Evolutionary conservation across 2,329 filamentous ascomycete genomes (phyloP).

Genomic region (Elsinoe perseae): DNA sequence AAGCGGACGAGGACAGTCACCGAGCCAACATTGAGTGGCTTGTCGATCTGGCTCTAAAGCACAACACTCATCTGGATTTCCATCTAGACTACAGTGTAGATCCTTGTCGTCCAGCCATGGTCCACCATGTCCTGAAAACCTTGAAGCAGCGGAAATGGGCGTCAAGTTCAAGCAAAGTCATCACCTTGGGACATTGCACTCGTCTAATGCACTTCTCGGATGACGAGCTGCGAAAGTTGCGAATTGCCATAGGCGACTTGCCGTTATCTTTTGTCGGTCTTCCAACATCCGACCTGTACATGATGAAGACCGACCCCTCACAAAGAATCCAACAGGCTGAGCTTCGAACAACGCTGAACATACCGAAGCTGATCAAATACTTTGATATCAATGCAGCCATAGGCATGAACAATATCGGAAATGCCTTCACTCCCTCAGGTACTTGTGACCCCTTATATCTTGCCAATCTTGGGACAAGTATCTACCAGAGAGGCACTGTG

Average conservation of each 20-base stretch:
- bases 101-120: slow-evolving; percentile 39
- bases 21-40: slow-evolving; percentile 57
- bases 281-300: slow-evolving; percentile 63
- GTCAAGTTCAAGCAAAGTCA: slow-evolving; percentile 38
- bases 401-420: slow-evolving; percentile 64
- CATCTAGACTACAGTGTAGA: slow-evolving; percentile 65
- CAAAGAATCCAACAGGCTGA: slow-evolving; percentile 22
- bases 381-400: slow-evolving; percentile 54
- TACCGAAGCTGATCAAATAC: slow-evolving; percentile 53
- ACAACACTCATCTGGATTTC: slow-evolving; percentile 56
- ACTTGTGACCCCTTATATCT: slow-evolving; percentile 57
- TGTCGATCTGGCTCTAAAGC: slow-evolving; percentile 44
- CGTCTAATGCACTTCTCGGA: slow-evolving; percentile 51
- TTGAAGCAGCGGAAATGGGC: slow-evolving; percentile 48
- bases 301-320: slow-evolving; percentile 49
- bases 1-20: slow-evolving; percentile 43
- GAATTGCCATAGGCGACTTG: slow-evolving; percentile 43
- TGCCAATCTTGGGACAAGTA: slow-evolving; percentile 54
- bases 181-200: slow-evolving; percentile 62
- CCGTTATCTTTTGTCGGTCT: slow-evolving; percentile 61
- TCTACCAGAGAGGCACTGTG: slow-evolving; percentile 60
- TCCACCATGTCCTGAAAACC: slow-evolving; percentile 47
- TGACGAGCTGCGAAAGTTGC: slow-evolving; percentile 45
- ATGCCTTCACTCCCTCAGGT: slow-evolving; percentile 65
- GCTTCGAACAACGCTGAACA: slow-evolving; percentile 53